These are phyloP conservation scores for Firmiana major DNA, from an alignment of 345 rosid species.

Conservation along the genomic window DNA sequence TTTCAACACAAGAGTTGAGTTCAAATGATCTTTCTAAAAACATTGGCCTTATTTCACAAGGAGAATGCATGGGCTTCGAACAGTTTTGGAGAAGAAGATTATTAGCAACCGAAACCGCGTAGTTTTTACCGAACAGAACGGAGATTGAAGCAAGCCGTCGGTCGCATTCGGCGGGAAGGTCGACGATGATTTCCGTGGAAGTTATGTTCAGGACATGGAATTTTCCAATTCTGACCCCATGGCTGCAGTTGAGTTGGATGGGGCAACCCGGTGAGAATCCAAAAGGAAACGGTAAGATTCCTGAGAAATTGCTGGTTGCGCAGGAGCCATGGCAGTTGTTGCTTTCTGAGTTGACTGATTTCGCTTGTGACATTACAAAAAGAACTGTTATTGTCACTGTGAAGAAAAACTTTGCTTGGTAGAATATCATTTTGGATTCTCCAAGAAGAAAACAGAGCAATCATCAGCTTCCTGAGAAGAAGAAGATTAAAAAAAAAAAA, in stretches of 20 bases:
- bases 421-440: constrained; percentile 20
- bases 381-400: background rate
- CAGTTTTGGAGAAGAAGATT: constrained; percentile 65
- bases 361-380: background rate
- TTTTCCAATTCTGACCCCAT: constrained; percentile 30
- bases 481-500: background rate
- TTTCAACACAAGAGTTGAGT: constrained; percentile 15
- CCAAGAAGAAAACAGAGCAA: constrained; percentile 9
- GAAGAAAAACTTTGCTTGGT: constrained; percentile 8
- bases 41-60: constrained; percentile 39
- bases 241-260: constrained; percentile 41
- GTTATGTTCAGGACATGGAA: constrained; percentile 61
- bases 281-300: constrained; percentile 53
- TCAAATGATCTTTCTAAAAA: constrained; percentile 24
- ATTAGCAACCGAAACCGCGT: constrained; percentile 46
- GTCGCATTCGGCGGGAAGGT: constrained; percentile 40
- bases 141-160: constrained; percentile 30
- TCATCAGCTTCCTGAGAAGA: constrained; percentile 24
- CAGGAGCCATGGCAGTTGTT: constrained; percentile 31
- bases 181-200: constrained; percentile 30
- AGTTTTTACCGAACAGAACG: constrained; percentile 36
- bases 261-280: constrained; percentile 57
- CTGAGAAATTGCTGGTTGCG: constrained; percentile 22
- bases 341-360: constrained; percentile 13
- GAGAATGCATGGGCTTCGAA: background rate